Percentiles rank a stretch among this genome's conserved stretches.
Conservation (phyloP, 176 grass and related monocot genomes). For the Rhipidocladum racemiflorum region DNA sequence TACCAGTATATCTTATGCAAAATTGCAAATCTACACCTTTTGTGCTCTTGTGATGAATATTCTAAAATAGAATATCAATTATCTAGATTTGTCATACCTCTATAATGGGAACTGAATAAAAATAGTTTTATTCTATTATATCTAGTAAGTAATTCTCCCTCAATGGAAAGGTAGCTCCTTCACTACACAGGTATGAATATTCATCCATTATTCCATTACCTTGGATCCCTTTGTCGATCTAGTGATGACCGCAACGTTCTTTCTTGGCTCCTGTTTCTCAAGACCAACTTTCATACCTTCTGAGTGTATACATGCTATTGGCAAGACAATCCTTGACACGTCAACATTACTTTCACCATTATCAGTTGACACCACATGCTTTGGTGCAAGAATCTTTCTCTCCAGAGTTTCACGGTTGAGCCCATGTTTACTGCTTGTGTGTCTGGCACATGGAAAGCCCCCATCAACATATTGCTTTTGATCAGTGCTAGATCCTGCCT, state of each 20-base stretch:
- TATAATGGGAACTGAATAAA: not conserved
- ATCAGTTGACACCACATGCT: slow-evolving; percentile 30
- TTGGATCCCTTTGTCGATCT: slow-evolving; percentile 24
- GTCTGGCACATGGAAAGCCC: not conserved
- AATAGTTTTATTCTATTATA: slow-evolving; percentile 1
- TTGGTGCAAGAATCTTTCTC: slow-evolving; percentile 38
- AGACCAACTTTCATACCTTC: slow-evolving; percentile 7
- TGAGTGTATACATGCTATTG: slow-evolving; percentile 16
- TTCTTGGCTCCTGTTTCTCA: slow-evolving; percentile 15
- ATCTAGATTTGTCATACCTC: not conserved
- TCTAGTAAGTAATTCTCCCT: not conserved
- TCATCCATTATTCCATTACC: slow-evolving; percentile 23
- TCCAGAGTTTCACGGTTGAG: not conserved
- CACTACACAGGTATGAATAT: not conserved
- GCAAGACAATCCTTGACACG: slow-evolving; percentile 37
- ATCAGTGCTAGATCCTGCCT: slow-evolving; percentile 26
- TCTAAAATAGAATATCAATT: not conserved
- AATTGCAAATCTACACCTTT: slow-evolving; percentile 6
- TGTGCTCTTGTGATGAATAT: slow-evolving; percentile 12
- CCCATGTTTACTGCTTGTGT: slow-evolving; percentile 14
- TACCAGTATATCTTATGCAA: not conserved
- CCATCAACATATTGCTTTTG: slow-evolving; percentile 15
- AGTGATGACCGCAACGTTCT: not conserved
- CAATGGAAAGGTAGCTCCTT: not conserved
- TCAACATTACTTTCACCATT: slow-evolving; percentile 23